These are phyloP conservation scores for Barnettozyma vustinii DNA, from an alignment of 805 yeast species.

Conservation along the genomic window DNA sequence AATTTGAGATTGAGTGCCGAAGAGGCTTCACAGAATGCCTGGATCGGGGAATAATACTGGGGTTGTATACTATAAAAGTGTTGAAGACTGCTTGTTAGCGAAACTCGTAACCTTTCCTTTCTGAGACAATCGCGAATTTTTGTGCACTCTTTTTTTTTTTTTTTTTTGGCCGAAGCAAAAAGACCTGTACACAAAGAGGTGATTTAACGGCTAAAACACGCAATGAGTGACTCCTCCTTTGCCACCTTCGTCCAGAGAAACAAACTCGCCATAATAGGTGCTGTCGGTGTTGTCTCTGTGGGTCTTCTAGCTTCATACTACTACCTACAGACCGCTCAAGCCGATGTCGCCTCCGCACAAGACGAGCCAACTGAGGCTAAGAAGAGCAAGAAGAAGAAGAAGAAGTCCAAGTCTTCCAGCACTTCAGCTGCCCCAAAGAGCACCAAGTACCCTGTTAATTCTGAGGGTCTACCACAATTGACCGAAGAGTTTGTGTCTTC, in stretches of 20 bases:
- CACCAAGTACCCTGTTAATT: conserved; percentile 45
- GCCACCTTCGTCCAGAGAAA: conserved; percentile 29
- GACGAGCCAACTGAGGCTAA: conserved; percentile 10
- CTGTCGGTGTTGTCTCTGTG: conserved; percentile 58
- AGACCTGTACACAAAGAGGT: background rate
- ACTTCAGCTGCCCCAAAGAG: conserved; percentile 12
- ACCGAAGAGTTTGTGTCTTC: conserved; percentile 39
- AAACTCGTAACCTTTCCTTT: background rate
- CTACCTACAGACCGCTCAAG: conserved; percentile 36
- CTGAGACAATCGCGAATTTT: background rate
- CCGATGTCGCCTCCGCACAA: conserved; percentile 12
- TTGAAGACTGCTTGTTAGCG: too few relatives aligned
- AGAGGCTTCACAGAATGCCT: conserved; percentile 44
- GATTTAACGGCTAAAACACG: background rate
- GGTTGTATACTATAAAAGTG: background rate
- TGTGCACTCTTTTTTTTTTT: background rate
- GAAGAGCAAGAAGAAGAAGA: conserved; percentile 38
- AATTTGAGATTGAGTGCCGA: conserved; percentile 54
- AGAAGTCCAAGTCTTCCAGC: conserved; percentile 27
- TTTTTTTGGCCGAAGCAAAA: background rate
- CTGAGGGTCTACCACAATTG: conserved; percentile 54
- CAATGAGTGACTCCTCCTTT: conserved; percentile 9
- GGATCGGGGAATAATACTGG: conserved; percentile 48
- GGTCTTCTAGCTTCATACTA: conserved; percentile 56
- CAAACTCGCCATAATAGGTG: conserved; percentile 57